phyloP scores from a whole-genome alignment of 768 basidiomycete genomes.

The Mycena galericulata region DNA sequence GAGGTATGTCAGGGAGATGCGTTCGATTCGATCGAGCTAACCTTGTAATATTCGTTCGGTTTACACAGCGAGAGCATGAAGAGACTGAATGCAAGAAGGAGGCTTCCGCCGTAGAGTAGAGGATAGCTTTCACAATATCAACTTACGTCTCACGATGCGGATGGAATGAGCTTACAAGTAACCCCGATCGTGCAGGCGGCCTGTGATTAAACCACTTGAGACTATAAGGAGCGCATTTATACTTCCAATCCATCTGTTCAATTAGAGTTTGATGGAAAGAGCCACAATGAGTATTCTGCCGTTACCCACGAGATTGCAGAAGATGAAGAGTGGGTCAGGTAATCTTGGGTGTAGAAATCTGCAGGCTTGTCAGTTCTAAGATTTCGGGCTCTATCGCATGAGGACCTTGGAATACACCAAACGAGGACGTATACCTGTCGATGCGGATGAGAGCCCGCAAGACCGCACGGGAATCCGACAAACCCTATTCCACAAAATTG shows the following conservation, averaged over 20 bases:
- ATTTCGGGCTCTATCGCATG: too few species aligned
- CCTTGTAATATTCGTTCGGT: conserved; percentile 57
- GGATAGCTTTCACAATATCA: conserved; percentile 35
- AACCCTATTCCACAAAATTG: not conserved
- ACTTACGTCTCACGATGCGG: too few species aligned
- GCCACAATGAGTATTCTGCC: not conserved
- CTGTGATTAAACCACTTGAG: not conserved
- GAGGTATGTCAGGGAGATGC: conserved; percentile 20
- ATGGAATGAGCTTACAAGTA: not conserved
- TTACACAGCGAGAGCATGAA: conserved; percentile 61
- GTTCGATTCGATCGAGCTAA: conserved; percentile 51
- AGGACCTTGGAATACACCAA: not conserved
- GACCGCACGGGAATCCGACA: too few species aligned
- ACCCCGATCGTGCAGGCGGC: not conserved
- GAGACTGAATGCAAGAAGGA: conserved; percentile 50
- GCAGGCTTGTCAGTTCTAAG: not conserved
- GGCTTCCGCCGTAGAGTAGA: conserved; percentile 48
- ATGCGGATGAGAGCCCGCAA: not conserved
- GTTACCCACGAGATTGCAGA: not conserved
- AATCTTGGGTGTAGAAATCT: not conserved
- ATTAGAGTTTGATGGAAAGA: not conserved
- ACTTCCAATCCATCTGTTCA: not conserved
- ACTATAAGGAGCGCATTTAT: not conserved
- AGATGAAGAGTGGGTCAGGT: not conserved
- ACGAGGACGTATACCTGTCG: not conserved